These are phyloP conservation scores for Agarophyton chilense DNA, from an alignment of 23 red algal genomes.

Conservation along the genomic window DNA sequence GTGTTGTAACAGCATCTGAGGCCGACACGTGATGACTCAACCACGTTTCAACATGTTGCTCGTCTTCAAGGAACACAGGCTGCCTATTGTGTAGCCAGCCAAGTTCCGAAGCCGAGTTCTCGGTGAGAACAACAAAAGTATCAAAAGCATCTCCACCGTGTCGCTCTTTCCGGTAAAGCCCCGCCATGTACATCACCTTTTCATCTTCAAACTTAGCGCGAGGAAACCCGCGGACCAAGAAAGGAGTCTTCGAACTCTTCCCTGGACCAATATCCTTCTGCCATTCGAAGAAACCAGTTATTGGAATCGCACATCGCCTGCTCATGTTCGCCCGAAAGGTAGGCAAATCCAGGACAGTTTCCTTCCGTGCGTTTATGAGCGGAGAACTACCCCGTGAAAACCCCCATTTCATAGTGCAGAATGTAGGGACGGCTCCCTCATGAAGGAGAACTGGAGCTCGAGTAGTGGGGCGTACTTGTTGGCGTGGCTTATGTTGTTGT, in stretches of 20 bases:
- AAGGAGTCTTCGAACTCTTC: not conserved
- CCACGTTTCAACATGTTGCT: conserved; percentile 11
- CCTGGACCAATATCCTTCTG: conserved; percentile 24
- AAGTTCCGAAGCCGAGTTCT: not conserved
- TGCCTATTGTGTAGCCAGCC: conserved; percentile 9
- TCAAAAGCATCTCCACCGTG: not conserved
- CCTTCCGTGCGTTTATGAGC: conserved; percentile 50
- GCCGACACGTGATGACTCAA: not conserved
- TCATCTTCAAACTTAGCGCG: not conserved
- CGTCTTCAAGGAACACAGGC: conserved; percentile 14
- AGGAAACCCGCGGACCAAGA: conserved; percentile 2
- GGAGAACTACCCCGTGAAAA: conserved; percentile 8
- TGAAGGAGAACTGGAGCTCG: conserved; percentile 27
- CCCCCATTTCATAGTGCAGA: not conserved
- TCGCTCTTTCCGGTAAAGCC: not conserved
- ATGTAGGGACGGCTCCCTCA: not conserved
- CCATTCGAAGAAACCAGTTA: conserved; percentile 63
- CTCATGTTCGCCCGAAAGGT: conserved; percentile 33
- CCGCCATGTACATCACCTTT: not conserved
- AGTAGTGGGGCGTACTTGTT: conserved; percentile 55
- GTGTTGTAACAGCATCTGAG: not conserved
- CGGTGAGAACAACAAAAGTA: conserved; percentile 16
- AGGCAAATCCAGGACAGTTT: conserved; percentile 41
- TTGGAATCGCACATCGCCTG: conserved; percentile 48
- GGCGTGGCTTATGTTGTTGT: conserved; percentile 30